Percentiles rank a stretch among this genome's conserved stretches.
These are phyloP conservation scores for Rutstroemia sp. DNA, from an alignment of 2,329 filamentous ascomycete genomes.

Conservation along the genomic window DNA sequence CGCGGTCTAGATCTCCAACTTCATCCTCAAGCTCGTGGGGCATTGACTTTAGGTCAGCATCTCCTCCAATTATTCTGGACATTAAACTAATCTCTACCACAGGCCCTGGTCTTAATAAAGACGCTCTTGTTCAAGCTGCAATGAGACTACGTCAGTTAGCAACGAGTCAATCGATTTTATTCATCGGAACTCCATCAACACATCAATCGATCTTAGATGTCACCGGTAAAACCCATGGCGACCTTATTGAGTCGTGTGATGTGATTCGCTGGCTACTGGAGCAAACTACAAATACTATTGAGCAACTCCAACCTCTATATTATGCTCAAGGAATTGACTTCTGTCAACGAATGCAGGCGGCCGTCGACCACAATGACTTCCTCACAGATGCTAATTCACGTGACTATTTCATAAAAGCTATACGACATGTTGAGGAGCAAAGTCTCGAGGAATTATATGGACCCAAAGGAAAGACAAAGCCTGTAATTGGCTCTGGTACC, in stretches of 20 bases:
- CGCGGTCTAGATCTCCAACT: constrained; percentile 23
- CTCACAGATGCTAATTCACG: constrained; percentile 31
- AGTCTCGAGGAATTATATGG: constrained; percentile 52
- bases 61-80: no score
- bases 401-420: constrained; percentile 34
- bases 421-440: constrained; percentile 48
- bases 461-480: constrained; percentile 21
- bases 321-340: constrained; percentile 54
- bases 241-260: constrained; percentile 31
- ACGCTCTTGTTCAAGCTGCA: constrained; percentile 54
- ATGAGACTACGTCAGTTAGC: constrained; percentile 57
- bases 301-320: constrained; percentile 52
- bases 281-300: constrained; percentile 52
- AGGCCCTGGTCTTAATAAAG: constrained; percentile 19
- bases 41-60: constrained; percentile 17
- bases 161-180: constrained; percentile 26
- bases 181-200: constrained; percentile 27
- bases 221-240: constrained; percentile 23
- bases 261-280: constrained; percentile 56
- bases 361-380: constrained; percentile 35
- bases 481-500: not conserved
- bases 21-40: constrained; percentile 11
- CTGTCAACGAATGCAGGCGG: constrained; percentile 46
- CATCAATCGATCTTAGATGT: constrained; percentile 46
- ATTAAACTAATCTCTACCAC: not conserved